phyloP scores from a whole-genome alignment of 495 filamentous ascomycete species.

The Amorphotheca resinae region DNA sequence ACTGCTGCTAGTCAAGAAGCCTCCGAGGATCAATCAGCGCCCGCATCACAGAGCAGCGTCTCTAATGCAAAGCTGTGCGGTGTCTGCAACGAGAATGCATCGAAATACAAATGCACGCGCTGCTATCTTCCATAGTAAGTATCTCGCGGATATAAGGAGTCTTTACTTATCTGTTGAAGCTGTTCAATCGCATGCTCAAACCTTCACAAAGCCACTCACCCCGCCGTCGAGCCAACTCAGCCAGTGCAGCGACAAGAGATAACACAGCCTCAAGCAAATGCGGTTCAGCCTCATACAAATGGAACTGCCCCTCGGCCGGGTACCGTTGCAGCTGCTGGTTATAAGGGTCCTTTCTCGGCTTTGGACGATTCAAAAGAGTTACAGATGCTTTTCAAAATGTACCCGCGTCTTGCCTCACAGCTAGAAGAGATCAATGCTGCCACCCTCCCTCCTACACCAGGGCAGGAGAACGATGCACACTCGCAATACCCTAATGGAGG shows the following conservation, averaged over 20 bases:
- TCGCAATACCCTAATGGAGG: background rate
- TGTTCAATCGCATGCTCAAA: conserved; percentile 60
- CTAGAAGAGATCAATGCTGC: conserved; percentile 39
- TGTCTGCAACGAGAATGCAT: conserved; percentile 43
- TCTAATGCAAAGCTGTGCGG: conserved; percentile 39
- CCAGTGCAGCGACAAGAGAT: too few relatives aligned
- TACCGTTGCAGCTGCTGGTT: conserved; percentile 11
- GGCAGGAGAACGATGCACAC: background rate
- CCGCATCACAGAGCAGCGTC: too few relatives aligned
- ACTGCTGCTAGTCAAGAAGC: too few relatives aligned
- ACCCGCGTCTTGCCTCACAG: conserved; percentile 37
- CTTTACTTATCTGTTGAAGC: conserved; percentile 26
- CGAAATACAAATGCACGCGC: conserved; percentile 54
- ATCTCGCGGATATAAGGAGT: too few relatives aligned
- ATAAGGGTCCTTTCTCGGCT: conserved; percentile 23
- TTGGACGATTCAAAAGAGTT: conserved; percentile 33
- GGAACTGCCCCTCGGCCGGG: conserved; percentile 17
- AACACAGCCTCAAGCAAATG: too few relatives aligned
- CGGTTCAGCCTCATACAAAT: too few relatives aligned
- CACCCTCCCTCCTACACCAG: conserved; percentile 29
- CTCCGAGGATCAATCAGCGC: too few relatives aligned
- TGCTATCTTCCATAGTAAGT: conserved; percentile 51
- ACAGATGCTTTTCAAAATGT: conserved; percentile 35
- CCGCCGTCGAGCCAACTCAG: too few relatives aligned
- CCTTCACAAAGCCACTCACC: conserved; percentile 41